Base-by-base conservation (phyloP, 2,329 filamentous ascomycete species). In the Rhynchosporium secalis region DNA sequence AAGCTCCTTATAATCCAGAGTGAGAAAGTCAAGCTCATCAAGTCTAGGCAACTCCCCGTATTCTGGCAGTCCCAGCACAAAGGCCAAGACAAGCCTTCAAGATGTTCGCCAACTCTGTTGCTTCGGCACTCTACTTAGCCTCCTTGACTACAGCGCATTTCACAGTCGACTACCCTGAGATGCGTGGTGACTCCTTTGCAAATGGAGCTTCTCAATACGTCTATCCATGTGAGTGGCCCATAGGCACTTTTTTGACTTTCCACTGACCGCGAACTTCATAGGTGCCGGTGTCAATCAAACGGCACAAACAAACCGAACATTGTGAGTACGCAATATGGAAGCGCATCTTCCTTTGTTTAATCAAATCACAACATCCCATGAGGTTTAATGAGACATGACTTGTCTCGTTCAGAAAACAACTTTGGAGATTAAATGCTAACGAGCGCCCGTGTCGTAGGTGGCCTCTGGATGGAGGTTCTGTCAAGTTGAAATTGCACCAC, bases 131-230 rank as follows among this genome's bases (percentile, higher is more conserved):
- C 12, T 33, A 45, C 69, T 78, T 67, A 68, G 73, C 77, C 54
- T 76, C 81, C 56, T 66, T 81, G 51, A 76, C 77, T 15, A 74
- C 80, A 45, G 83, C 83, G 15, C 84, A 87, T 71, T 86, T 85
- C 76, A 71, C 75, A 3, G 77, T 87, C 72, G 72, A 77, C 41
- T 85, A 79, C 66, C 84, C 84, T 10, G 64, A 75, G 15, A 72
- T 76, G 63, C 80, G 83, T 59, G 83, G 82, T 33, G 77, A 81
- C 62, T 79, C 72, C 9, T 79, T 81, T 65, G 64, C 70, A 61
- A 70, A 64, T 3, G 55, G 54, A 46, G 65, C 65, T 10, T 70
- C 67, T 12, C 74, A 76, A 64, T 75, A 69, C 41, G 70, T 67
- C 46, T 76, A 72, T 54, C 73, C 74, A 56, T 76, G 74, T 74